A percentile compares a stretch with the other conserved stretches of the same genome.
Evolutionary conservation across 192 early-diverging fungal species (phyloP).

Genomic region (Coemansia reversa): DNA sequence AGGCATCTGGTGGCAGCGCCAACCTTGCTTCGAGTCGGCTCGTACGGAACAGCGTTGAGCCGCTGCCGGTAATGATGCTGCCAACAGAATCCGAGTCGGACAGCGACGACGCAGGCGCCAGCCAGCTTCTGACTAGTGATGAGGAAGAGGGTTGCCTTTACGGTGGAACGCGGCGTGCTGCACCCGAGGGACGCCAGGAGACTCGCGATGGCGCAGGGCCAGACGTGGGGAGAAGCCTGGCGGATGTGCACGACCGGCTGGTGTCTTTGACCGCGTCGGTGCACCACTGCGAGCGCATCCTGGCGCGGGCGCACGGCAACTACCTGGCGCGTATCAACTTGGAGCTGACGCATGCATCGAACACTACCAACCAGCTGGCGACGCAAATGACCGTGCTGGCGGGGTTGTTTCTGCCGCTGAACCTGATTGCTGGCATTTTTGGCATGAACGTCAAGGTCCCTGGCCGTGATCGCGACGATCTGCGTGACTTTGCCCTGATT

Average conservation of each 20-base stretch:
- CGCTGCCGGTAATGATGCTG: not conserved
- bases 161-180: conserved; percentile 7
- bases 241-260: conserved; percentile 62
- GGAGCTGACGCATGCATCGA: conserved; percentile 69
- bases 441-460: conserved; percentile 74
- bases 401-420: conserved; percentile 62
- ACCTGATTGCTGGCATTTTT: conserved; percentile 66
- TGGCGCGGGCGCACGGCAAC: conserved; percentile 76
- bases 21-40: too few species aligned
- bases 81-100: conserved; percentile 2
- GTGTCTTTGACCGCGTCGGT: conserved; percentile 79
- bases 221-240: conserved; percentile 41
- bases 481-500: conserved; percentile 43
- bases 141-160: conserved; percentile 52
- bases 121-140: conserved; percentile 54
- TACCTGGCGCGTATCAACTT: conserved; percentile 85
- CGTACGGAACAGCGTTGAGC: not conserved
- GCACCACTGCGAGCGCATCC: conserved; percentile 77
- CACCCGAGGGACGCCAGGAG: not conserved
- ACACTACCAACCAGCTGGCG: conserved; percentile 46
- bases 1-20: not conserved
- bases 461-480: conserved; percentile 56
- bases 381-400: conserved; percentile 56
- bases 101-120: conserved; percentile 19
- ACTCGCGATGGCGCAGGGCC: not conserved